Evolutionary conservation across 257 asterid species (phyloP), one percentile per base, ranked within the genome.

Genomic region (Forsythia suspensa): DNA sequence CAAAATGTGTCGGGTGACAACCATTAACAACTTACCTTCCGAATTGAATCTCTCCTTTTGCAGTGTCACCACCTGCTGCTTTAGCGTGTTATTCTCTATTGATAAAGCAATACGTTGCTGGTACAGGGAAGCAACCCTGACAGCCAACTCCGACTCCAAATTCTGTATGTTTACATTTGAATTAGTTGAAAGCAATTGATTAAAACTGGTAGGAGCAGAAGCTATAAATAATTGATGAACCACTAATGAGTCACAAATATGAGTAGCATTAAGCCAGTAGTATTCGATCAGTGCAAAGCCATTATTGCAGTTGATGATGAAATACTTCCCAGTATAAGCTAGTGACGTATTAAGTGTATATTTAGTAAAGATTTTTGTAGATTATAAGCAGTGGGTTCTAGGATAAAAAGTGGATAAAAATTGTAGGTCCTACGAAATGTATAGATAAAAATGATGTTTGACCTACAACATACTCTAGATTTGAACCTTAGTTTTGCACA

Each of bases 71-170:
- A 92, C 76, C 71, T 78, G 91, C 84, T 90, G 95, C 87, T 92
- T 94, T 78, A 94, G 86, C 70, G 90, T 79, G 88, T 48, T 86
- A 52, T 94, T 94, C 82, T 94, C 97, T 82, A 87, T 37, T 57
- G 91, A 84, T 71, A 94, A 80, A 78, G 95, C 84, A 86, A 83
- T 78, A 24, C 83, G 85, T 70, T 83, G 95, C 85, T 86, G 94
- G 78, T 87, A 71, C 24, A 91, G 79, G 63, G 90, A 80, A 57
- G 90, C 88, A 74, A 92, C 91, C 75, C 85, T 88, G 13, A 83
- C 81, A 76, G 93, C 84, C 94, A 92, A 84, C 66, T 92, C 95
- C 18, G 92, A 86, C 63, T 90, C 92, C 51, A 86, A 51, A 79
- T 88, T 84, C 96, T 94, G 94, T 71, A 75, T 68, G 80, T 78